phyloP scores from a whole-genome alignment of 73 alveolate species.

The Paramecium sonneborni region DNA sequence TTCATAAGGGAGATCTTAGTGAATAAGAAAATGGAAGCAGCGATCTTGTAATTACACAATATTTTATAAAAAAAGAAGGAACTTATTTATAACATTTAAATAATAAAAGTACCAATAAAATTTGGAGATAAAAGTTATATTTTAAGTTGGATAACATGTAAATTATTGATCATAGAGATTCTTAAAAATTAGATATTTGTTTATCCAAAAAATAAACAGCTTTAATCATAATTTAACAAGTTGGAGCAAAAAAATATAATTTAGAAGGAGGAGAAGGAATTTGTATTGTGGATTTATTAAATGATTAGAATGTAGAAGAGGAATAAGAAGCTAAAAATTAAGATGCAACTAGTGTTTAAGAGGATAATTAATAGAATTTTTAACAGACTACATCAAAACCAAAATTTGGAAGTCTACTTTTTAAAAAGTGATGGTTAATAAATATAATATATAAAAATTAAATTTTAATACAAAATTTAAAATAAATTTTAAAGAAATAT shows the following conservation, averaged over 20 bases:
- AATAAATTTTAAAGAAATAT: not conserved
- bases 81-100: conserved; percentile 19
- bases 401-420: not conserved
- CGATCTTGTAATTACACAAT: conserved; percentile 18
- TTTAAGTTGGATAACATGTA: not conserved
- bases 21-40: conserved; percentile 52
- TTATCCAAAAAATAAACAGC: conserved; percentile 1
- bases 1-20: conserved; percentile 46
- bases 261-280: conserved; percentile 59
- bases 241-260: not conserved
- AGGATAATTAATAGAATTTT: not conserved
- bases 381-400: not conserved
- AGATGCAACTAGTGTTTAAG: not conserved
- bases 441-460: too few relatives aligned
- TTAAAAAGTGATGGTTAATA: not conserved
- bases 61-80: conserved; percentile 35
- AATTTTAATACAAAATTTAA: not conserved
- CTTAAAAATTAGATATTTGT: not conserved
- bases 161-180: conserved; percentile 32
- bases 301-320: not conserved
- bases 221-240: conserved; percentile 1
- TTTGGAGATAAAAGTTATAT: not conserved
- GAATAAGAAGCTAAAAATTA: not conserved
- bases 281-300: conserved; percentile 21
- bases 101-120: conserved; percentile 14